Percentiles rank a stretch among this genome's conserved stretches.
phyloP scores from a whole-genome alignment of 2,329 filamentous ascomycete genomes.

The Botrytis elliptica region DNA sequence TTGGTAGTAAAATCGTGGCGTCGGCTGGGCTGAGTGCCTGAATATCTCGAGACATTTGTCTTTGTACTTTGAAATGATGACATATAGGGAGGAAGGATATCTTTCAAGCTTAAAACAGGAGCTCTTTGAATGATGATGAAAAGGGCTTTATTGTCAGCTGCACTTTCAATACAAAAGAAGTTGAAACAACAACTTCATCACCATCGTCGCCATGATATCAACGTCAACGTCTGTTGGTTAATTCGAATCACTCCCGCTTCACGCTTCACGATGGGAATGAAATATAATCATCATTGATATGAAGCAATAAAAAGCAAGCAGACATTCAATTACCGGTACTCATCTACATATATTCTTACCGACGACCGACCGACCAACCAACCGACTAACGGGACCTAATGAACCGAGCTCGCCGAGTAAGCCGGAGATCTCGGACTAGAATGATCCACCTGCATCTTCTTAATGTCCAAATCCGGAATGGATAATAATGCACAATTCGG shows the following conservation, averaged over 20 bases:
- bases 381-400: background rate
- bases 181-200: background rate
- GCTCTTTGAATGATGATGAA: too few species aligned
- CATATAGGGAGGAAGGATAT: background rate
- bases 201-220: background rate
- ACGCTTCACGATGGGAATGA: background rate
- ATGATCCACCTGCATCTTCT: background rate
- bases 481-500: background rate
- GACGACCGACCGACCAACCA: background rate
- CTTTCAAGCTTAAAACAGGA: background rate
- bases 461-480: background rate
- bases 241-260: background rate
- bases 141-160: too few species aligned
- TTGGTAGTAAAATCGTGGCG: background rate
- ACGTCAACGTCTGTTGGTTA: background rate
- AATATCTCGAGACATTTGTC: background rate
- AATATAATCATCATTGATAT: background rate
- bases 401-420: background rate
- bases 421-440: background rate
- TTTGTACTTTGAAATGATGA: background rate
- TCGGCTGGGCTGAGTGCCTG: background rate
- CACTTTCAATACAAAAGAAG: background rate
- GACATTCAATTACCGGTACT: background rate
- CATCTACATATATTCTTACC: too few species aligned
- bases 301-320: background rate